Evolutionary conservation across 352 stramenopile genomes (phyloP), one percentile per base, ranked within the genome.

Genomic region (Globisporangium ultimum): DNA sequence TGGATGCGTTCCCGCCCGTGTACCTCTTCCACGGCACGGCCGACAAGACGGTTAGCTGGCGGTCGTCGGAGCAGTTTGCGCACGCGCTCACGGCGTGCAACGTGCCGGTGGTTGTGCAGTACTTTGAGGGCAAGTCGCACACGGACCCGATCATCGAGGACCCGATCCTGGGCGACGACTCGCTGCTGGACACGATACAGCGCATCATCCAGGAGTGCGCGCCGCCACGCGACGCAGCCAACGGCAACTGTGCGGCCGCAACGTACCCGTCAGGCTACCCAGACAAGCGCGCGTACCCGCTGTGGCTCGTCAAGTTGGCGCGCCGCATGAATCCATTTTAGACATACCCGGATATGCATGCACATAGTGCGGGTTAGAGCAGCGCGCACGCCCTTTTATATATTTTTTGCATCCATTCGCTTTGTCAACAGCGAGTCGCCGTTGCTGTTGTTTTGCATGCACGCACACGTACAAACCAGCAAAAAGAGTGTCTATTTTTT

Each of bases 101-200:
- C 5, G 57, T 84, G 9, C 58, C 55, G 6, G 82, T 91, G 14
- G 71, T 72, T n/a, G 72, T 76, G 46, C 68, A 80, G 40, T 84
- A 81, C 36, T 98, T 97, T 48, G 57, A 80, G 18, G 71, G 69
- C 57, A 96, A 92, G 81, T 90, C 80, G 17, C 91, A 98, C 66
- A 98, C 91, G 6, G 91, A 98, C 71, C 87, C 91, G 21, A 98
- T 98, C 62, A 85, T 98, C 49, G 91, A 98, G 61, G 80, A 90
- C 61, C 80, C 80, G 12, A 90, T 88, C 34, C 52, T 74, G 17
- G 80, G 80, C 48, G 76, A 90, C 61, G 74, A 90, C 56, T 75
- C 84, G 41, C 42, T 90, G 42, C 53, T 90, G 14, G 64, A 81
- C 36, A 66, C 82, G 17, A 70, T 90, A 21, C 74, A 88, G 47